Percentiles rank a stretch among this genome's conserved stretches.
phyloP scores from a whole-genome alignment of 139 green algal genomes.

The Diplosphaera chodatii region DNA sequence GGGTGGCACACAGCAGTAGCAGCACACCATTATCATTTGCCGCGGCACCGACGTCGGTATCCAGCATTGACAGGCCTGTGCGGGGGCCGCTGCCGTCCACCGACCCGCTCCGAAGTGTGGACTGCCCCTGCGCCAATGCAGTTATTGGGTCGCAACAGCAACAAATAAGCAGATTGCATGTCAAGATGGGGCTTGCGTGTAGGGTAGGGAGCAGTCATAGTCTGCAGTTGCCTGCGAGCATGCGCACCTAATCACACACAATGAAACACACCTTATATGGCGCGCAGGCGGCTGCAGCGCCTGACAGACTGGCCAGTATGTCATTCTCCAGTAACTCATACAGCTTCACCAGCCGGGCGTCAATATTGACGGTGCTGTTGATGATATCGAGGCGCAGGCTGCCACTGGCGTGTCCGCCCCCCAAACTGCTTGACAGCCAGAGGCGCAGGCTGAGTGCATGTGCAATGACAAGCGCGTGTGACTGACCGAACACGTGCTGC shows the following conservation, averaged over 20 bases:
- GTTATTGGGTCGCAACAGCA: background rate
- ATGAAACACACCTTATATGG: constrained; percentile 25
- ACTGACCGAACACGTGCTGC: no score
- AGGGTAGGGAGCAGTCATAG: no score
- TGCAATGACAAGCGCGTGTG: no score
- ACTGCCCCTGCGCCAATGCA: background rate
- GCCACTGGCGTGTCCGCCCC: background rate
- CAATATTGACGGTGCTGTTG: constrained; percentile 62
- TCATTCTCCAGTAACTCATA: constrained; percentile 79
- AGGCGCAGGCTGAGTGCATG: no score
- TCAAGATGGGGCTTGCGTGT: no score
- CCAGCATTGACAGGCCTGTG: background rate
- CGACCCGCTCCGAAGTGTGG: background rate
- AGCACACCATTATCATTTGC: background rate
- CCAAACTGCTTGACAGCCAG: no score
- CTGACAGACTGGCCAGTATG: constrained; percentile 33
- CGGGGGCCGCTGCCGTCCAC: no score
- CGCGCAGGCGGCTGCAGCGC: constrained; percentile 16
- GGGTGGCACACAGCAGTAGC: no score
- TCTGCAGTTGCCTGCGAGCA: background rate
- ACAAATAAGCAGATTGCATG: background rate
- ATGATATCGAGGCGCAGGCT: constrained; percentile 55
- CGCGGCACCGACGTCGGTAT: no score
- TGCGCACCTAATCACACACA: background rate
- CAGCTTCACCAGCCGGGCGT: constrained; percentile 62